These are phyloP conservation scores for Rhizopus microsporus DNA, from an alignment of 371 early-diverging fungal species.

Conservation along the genomic window DNA sequence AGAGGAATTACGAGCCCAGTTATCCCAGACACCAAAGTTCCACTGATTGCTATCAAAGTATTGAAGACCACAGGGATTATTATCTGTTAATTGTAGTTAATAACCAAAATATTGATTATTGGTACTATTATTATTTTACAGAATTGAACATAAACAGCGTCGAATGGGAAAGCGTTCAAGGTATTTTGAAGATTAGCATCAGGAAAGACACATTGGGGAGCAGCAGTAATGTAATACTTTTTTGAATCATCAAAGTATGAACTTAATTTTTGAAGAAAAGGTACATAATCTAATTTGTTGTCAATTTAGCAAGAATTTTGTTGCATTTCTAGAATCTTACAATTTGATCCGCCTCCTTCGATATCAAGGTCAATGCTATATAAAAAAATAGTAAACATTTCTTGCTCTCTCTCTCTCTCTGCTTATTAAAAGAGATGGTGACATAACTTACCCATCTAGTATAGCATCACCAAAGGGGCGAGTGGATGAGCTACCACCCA, in stretches of 20 bases:
- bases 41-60: slow-evolving; percentile 47
- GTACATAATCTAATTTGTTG: slow-evolving; percentile 51
- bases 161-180: slow-evolving; percentile 59
- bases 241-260: slow-evolving; percentile 37
- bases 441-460: slow-evolving; percentile 51
- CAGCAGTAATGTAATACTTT: slow-evolving; percentile 71
- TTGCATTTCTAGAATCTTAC: slow-evolving; percentile 22
- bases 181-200: slow-evolving; percentile 59
- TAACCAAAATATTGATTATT: not conserved
- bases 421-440: not conserved
- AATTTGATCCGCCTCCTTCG: slow-evolving; percentile 56
- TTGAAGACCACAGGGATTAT: slow-evolving; percentile 71
- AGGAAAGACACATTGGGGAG: slow-evolving; percentile 78
- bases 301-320: not conserved
- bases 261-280: slow-evolving; percentile 53
- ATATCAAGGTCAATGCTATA: slow-evolving; percentile 63
- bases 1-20: slow-evolving; percentile 60
- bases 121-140: slow-evolving; percentile 32
- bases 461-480: slow-evolving; percentile 64
- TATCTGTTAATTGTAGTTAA: slow-evolving; percentile 37
- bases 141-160: slow-evolving; percentile 74
- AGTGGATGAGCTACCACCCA: slow-evolving; percentile 51
- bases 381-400: not conserved
- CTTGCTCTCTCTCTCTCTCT: not conserved
- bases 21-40: slow-evolving; percentile 64